Evolutionary conservation across 1,284 basidiomycete species (phyloP).

Genomic region (Flammula alnicola): DNA sequence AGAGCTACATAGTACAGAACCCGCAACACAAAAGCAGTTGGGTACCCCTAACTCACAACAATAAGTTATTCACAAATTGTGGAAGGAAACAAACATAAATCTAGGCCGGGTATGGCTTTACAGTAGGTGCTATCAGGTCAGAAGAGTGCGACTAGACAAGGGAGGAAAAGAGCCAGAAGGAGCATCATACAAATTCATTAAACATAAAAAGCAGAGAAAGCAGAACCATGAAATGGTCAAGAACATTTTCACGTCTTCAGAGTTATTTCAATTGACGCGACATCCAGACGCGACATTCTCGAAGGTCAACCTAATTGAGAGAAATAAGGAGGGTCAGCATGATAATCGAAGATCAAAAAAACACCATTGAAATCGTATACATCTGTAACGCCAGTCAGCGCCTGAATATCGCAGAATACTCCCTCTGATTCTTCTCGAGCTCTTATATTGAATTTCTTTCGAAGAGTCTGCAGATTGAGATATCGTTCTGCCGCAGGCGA

Average conservation of each 20-base stretch:
- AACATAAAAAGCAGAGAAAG: conserved; percentile 5
- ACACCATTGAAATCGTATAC: conserved; percentile 35
- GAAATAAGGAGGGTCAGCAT: conserved; percentile 4
- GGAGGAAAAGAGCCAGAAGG: not conserved
- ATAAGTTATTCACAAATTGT: too few relatives aligned
- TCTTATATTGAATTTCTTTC: conserved; percentile 1
- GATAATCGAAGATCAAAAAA: not conserved
- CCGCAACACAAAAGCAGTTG: too few relatives aligned
- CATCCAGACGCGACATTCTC: conserved; percentile 21
- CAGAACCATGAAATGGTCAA: not conserved
- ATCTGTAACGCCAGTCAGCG: conserved; percentile 43
- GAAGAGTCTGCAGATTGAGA: not conserved
- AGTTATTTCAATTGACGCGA: not conserved
- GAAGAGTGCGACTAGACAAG: not conserved
- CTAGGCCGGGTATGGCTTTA: too few relatives aligned
- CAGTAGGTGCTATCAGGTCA: too few relatives aligned
- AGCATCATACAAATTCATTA: not conserved
- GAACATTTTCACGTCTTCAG: not conserved
- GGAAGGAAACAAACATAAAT: too few relatives aligned
- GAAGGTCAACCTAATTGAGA: conserved; percentile 17
- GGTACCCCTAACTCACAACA: too few relatives aligned
- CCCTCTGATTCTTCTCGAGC: conserved; percentile 40
- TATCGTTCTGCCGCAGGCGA: not conserved
- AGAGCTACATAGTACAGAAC: too few relatives aligned
- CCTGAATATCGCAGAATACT: conserved; percentile 50